A percentile compares a stretch with the other conserved stretches of the same genome.
Evolutionary conservation across 2,329 filamentous ascomycete species (phyloP).

Genomic region (Macrophomina phaseolina): DNA sequence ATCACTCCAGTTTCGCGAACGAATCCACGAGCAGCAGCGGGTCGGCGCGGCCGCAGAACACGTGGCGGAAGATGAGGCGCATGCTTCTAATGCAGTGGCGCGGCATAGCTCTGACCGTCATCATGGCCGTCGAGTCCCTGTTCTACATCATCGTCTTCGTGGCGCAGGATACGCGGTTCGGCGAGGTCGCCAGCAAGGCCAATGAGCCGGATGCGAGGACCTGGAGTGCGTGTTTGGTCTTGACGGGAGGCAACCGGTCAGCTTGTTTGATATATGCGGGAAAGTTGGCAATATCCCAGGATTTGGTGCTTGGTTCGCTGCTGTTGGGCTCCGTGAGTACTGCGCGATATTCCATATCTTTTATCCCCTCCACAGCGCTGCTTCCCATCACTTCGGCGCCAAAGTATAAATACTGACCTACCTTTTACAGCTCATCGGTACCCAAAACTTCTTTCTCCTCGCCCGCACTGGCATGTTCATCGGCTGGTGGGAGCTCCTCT

Average conservation of each 20-base stretch:
- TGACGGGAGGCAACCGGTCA: constrained; percentile 34
- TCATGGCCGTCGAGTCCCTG: constrained; percentile 36
- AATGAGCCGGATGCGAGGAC: constrained; percentile 34
- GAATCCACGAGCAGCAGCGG: background rate
- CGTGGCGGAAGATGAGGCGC: constrained; percentile 35
- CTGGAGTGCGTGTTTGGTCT: constrained; percentile 37
- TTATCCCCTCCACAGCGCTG: background rate
- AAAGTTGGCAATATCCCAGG: constrained; percentile 33
- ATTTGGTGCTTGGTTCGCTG: constrained; percentile 33
- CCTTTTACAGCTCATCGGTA: constrained; percentile 42
- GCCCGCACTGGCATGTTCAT: constrained; percentile 35
- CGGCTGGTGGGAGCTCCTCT: constrained; percentile 36
- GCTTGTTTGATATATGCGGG: constrained; percentile 37
- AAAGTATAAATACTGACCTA: background rate
- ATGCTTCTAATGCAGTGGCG: constrained; percentile 39
- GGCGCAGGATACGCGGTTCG: constrained; percentile 36
- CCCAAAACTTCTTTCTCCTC: constrained; percentile 44
- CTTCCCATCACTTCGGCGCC: background rate
- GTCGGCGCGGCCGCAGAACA: constrained; percentile 25
- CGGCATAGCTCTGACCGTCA: constrained; percentile 37
- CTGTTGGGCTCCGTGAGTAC: constrained; percentile 38
- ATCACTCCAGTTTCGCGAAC: background rate
- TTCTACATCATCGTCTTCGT: constrained; percentile 40
- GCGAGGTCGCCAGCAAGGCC: constrained; percentile 32
- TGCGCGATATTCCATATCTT: background rate